Evolutionary conservation across 805 yeast species (phyloP), one percentile per base, ranked within the genome.

Genomic region (Ogataea methylovora): DNA sequence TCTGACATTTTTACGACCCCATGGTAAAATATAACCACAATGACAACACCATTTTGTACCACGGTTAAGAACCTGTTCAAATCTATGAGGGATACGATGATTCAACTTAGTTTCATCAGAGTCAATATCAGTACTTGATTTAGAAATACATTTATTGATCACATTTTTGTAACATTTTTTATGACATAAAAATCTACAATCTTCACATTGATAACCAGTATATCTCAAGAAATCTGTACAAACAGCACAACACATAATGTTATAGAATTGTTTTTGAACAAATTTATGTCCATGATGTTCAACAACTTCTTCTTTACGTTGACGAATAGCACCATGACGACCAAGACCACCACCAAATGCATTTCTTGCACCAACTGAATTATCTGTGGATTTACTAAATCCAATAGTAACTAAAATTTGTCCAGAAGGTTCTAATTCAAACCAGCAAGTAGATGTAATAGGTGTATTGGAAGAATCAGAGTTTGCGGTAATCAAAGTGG

Each of bases 1-100:
- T 33, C 96, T 72, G 9, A 88, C 94, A 48, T 84, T 87, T 58
- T 86, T 87, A 51, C 81, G 76, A 34, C 97, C 95, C 82, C 96
- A 81, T 13, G 98, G 97, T 42, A 92, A 68, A 34, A 92, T 79
- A 54, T 86, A 86, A 41, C 99, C 99, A 71, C 99, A 92, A 56
- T 92, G 99, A 49, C 97, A 92, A 63, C 99, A 92, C 99, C 99
- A 92, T 54, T 90, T 88, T 2, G 99, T 94, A 49, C 96, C 94
- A 60, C 87, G 79, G 52, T 92, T 92, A 13, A 92, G 73, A 19
- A 78, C 75, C n/a, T 90, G 88, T 45, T 84, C 95, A 56, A 90
- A 90, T 55, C 96, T 76, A 56, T 92, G 99, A 24, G 98, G 98
- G 46, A 92, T 92, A 44, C 95, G 83, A 58, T 92, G 97, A 51